Percentiles rank a stretch among this genome's conserved stretches.
phyloP scores from a whole-genome alignment of 2,329 filamentous ascomycete genomes.

The Fusarium setosum region DNA sequence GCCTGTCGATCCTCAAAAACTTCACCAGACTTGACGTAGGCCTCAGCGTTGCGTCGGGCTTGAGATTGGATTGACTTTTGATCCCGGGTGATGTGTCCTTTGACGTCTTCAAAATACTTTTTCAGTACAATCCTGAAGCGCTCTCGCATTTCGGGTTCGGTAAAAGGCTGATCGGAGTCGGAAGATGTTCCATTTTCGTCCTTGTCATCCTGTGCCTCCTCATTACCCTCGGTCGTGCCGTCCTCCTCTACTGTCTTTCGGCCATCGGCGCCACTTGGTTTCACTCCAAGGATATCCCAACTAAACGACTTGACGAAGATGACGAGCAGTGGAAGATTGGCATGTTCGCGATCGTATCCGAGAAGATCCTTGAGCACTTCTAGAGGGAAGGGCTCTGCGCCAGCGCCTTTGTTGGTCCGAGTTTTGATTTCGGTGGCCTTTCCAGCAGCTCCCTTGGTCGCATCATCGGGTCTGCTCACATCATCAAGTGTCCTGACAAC shows the following conservation, averaged over 20 bases:
- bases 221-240: conserved; percentile 66
- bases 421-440: conserved; percentile 73
- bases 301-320: conserved; percentile 96
- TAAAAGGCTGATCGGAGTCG: conserved; percentile 77
- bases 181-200: conserved; percentile 37
- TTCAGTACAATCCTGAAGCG: conserved; percentile 87
- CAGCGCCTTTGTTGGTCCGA: conserved; percentile 68
- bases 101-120: conserved; percentile 94
- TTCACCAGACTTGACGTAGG: conserved; percentile 97
- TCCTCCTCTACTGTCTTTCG: conserved; percentile 88
- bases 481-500: conserved; percentile 84
- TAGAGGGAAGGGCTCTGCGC: conserved; percentile 90
- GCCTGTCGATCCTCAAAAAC: conserved; percentile 97
- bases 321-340: conserved; percentile 90
- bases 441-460: conserved; percentile 68
- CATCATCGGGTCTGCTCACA: conserved; percentile 70
- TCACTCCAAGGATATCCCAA: conserved; percentile 93
- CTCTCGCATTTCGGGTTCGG: conserved; percentile 80
- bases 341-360: conserved; percentile 91
- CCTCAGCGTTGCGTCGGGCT: conserved; percentile 94
- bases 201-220: conserved; percentile 54
- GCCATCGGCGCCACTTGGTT: conserved; percentile 76
- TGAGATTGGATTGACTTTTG: conserved; percentile 90
- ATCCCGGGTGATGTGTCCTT: conserved; percentile 86
- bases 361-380: conserved; percentile 98